These are phyloP conservation scores for Penicillium palitans DNA, from an alignment of 2,329 filamentous ascomycete species.

Conservation along the genomic window DNA sequence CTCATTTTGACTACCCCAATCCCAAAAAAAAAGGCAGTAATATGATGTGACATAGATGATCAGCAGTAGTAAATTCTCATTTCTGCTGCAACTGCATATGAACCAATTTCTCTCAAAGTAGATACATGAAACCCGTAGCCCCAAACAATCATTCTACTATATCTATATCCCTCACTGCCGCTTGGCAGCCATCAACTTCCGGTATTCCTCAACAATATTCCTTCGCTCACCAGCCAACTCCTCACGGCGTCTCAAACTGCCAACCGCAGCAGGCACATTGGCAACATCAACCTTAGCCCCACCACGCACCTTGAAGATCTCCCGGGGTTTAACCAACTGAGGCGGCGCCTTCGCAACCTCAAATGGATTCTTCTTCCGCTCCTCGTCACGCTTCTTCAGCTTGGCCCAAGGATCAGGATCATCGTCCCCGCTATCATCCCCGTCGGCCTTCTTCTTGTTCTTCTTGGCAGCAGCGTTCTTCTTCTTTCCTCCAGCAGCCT, in stretches of 20 bases:
- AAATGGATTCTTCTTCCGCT: slow-evolving; percentile 40
- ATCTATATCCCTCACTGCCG: slow-evolving; percentile 29
- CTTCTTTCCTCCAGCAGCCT: slow-evolving; percentile 52
- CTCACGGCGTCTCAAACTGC: slow-evolving; percentile 70
- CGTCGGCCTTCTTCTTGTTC: slow-evolving; percentile 45
- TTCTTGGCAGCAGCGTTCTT: slow-evolving; percentile 42
- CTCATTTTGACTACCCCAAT: slow-evolving; percentile 17
- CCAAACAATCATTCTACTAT: not conserved
- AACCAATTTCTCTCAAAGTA: slow-evolving; percentile 12
- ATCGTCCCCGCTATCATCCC: slow-evolving; percentile 57
- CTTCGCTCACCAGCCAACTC: slow-evolving; percentile 68
- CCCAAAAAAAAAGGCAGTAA: slow-evolving; percentile 35
- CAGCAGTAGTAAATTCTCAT: slow-evolving; percentile 19
- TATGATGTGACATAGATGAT: slow-evolving; percentile 33
- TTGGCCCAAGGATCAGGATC: slow-evolving; percentile 77
- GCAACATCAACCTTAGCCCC: slow-evolving; percentile 67
- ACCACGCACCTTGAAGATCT: slow-evolving; percentile 64
- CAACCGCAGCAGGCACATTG: slow-evolving; percentile 67
- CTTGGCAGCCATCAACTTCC: slow-evolving; percentile 65
- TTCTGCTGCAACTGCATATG: slow-evolving; percentile 24
- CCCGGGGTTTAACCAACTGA: slow-evolving; percentile 62
- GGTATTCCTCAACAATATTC: slow-evolving; percentile 72
- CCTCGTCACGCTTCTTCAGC: slow-evolving; percentile 60
- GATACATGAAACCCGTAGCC: slow-evolving; percentile 6
- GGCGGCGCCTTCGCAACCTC: slow-evolving; percentile 73